phyloP scores from a whole-genome alignment of 2,329 filamentous ascomycete genomes.

The Fusarium sambucinum region DNA sequence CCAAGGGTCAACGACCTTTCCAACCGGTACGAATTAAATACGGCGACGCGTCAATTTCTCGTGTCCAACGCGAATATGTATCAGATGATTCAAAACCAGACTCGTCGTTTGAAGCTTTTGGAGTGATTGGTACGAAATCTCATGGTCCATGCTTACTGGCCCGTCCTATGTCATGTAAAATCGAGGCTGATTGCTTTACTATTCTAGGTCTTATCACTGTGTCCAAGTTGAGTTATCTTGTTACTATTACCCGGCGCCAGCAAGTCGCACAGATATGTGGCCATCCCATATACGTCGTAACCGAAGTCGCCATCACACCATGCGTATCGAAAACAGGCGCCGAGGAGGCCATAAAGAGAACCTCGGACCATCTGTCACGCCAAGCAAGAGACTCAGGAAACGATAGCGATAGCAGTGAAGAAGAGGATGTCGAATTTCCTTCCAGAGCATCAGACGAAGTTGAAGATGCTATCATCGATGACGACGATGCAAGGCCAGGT shows the following conservation, averaged over 20 bases:
- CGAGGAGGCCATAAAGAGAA: conserved; percentile 75
- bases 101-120: conserved; percentile 70
- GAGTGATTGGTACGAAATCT: conserved; percentile 64
- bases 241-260: conserved; percentile 86
- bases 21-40: conserved; percentile 79
- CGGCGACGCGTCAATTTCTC: conserved; percentile 63
- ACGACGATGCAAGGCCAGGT: conserved; percentile 51
- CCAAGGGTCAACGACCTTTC: conserved; percentile 67
- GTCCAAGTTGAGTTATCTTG: conserved; percentile 82
- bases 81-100: conserved; percentile 60
- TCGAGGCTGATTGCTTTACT: conserved; percentile 16
- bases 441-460: conserved; percentile 57
- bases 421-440: conserved; percentile 59
- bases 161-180: conserved; percentile 23
- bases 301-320: conserved; percentile 91
- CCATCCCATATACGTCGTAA: conserved; percentile 85
- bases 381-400: conserved; percentile 56
- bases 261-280: conserved; percentile 90
- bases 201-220: conserved; percentile 82
- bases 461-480: conserved; percentile 56
- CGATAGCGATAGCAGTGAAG: conserved; percentile 62
- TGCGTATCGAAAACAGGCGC: conserved; percentile 82
- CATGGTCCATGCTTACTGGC: conserved; percentile 21
- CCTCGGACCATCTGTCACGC: conserved; percentile 59
- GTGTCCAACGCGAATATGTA: conserved; percentile 59